Conservation (phyloP, 2,329 filamentous ascomycete genomes). For the Aspergillus aculeatinus region DNA sequence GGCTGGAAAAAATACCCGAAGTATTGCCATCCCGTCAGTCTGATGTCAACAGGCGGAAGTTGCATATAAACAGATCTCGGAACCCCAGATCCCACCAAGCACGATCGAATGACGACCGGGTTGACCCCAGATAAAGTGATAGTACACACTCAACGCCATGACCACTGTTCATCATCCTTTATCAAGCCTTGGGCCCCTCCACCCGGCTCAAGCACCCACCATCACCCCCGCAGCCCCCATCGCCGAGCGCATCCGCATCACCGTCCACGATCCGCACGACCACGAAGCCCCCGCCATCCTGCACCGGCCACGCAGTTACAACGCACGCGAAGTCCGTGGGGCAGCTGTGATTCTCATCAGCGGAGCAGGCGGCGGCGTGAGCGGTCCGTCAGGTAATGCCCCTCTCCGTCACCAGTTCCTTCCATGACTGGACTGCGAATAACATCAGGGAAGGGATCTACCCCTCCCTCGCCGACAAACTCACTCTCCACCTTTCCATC, state of each 20-base stretch:
- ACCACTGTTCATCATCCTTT: not conserved
- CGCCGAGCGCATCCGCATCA: conserved; percentile 8
- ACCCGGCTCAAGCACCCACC: not conserved
- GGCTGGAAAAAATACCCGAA: not conserved
- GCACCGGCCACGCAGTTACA: conserved; percentile 33
- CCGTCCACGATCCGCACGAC: conserved; percentile 23
- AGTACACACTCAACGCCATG: not conserved
- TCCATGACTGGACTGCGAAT: not conserved
- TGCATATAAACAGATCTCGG: not conserved
- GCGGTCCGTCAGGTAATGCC: conserved; percentile 37
- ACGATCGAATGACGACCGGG: not conserved
- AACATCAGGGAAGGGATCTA: conserved; percentile 30
- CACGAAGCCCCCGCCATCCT: conserved; percentile 29
- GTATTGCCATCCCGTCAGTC: not conserved
- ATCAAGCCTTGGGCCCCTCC: not conserved
- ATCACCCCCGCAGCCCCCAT: not conserved
- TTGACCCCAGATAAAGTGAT: not conserved
- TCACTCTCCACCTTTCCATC: conserved; percentile 39
- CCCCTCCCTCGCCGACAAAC: conserved; percentile 43
- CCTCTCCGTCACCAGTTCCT: not conserved
- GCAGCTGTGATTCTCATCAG: conserved; percentile 33
- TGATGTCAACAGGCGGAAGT: not conserved
- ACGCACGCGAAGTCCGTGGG: conserved; percentile 6
- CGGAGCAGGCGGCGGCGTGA: conserved; percentile 40
- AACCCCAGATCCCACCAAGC: not conserved